Evolutionary conservation across 768 basidiomycete genomes (phyloP).

Genomic region (Phanerochaete sordida): DNA sequence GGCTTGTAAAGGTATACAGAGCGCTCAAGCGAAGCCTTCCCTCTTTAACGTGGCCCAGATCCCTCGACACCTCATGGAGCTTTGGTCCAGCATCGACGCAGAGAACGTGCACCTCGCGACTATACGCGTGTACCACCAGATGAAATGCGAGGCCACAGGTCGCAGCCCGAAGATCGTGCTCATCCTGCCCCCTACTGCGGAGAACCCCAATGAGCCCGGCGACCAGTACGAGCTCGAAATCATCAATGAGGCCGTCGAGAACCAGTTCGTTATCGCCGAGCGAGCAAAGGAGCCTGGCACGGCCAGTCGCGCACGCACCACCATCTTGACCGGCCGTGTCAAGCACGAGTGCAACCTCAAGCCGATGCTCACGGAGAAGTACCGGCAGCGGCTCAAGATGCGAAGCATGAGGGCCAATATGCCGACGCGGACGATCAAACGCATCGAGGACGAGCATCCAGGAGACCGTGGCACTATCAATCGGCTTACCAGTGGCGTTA

Average conservation of each 20-base stretch:
- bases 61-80: constrained; percentile 81
- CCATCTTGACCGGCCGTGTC: constrained; percentile 74
- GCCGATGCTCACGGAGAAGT: constrained; percentile 63
- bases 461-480: constrained; percentile 76
- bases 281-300: constrained; percentile 60
- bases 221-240: constrained; percentile 87
- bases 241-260: constrained; percentile 80
- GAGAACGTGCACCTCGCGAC: constrained; percentile 82
- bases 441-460: constrained; percentile 69
- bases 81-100: constrained; percentile 73
- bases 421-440: constrained; percentile 59
- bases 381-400: constrained; percentile 70
- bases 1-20: constrained; percentile 78
- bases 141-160: constrained; percentile 35
- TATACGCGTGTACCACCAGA: constrained; percentile 70
- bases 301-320: constrained; percentile 60
- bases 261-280: constrained; percentile 83
- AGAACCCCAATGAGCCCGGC: constrained; percentile 34
- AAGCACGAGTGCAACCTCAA: constrained; percentile 79
- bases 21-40: background rate
- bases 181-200: constrained; percentile 56
- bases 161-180: constrained; percentile 61
- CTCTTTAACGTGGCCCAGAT: constrained; percentile 44
- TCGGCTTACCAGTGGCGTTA: constrained; percentile 72
- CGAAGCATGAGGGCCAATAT: constrained; percentile 65